Base-by-base conservation (phyloP, 2,329 filamentous ascomycete genomes). In the Colletotrichum sp. region DNA sequence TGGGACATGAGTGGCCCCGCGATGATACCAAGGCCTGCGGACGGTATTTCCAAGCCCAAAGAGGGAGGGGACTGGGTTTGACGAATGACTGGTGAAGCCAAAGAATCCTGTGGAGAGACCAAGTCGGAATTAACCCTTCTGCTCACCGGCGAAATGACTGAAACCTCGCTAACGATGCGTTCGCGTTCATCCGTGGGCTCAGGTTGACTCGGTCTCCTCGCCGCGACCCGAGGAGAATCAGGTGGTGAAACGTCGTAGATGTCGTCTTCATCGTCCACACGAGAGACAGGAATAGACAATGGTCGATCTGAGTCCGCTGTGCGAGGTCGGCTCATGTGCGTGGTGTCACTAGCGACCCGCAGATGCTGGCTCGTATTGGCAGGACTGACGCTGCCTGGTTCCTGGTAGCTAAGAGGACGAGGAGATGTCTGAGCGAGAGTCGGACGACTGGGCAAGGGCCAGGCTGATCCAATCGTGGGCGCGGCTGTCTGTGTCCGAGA, bases 241-340 rank as follows among this genome's bases (percentile, higher is more conserved):
- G 86, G 88, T 1, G 88, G 88, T 3, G 88, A 88, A 6, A 86
- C 87, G 74, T 88, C 85, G 79, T 90, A 90, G 5, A 89, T 80
- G 30, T 89, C 83, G 5, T 87, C 86, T 12, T 79, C 81, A 39
- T 39, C 36, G 13, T 83, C 82, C 3, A 74, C 69, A 16, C 29
- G 71, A 27, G 75, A 32, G 11, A 69, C 69, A 19, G 66, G 70
- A 15, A 32, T 78, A 30, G 72, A 72, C 39, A 49, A 65, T 11
- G 76, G 75, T 13, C 76, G 69, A 44, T 68, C 19, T 25, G 66
- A 71, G 55, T 70, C 68, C 44, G 73, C 69, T 27, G 75, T 77
- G 49, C 72, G 76, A 32, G 76, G 69, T 36, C 69, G 69, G 52
- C 66, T 77, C 34, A 76, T 16, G 8, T 71, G 59, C 15, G 76